These are phyloP conservation scores for Pyrus bretschneideri DNA, from an alignment of 306 rosid species.

Conservation along the genomic window DNA sequence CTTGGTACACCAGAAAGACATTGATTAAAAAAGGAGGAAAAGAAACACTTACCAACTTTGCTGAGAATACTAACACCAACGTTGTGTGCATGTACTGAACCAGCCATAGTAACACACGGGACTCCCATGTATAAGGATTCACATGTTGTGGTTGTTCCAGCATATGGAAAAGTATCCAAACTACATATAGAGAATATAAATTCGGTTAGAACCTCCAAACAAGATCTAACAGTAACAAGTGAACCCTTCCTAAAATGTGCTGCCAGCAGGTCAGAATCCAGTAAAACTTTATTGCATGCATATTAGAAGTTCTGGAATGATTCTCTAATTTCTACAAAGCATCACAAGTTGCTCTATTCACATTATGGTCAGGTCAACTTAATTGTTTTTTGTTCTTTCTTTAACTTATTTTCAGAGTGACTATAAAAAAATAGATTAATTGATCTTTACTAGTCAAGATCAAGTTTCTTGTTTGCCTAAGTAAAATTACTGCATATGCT, in stretches of 20 bases:
- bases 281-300: neutral
- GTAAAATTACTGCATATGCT: neutral
- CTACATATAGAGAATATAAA: slow-evolving; percentile 36
- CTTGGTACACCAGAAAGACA: neutral
- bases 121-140: slow-evolving; percentile 99
- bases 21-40: neutral
- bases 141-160: slow-evolving; percentile 96
- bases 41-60: slow-evolving; percentile 69
- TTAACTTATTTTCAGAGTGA: neutral
- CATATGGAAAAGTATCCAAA: slow-evolving; percentile 98
- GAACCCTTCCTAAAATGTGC: neutral
- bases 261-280: neutral
- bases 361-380: neutral
- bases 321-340: neutral
- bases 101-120: slow-evolving; percentile 97
- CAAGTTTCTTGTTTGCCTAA: neutral
- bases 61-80: slow-evolving; percentile 97
- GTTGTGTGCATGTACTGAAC: slow-evolving; percentile 95
- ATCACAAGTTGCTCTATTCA: neutral
- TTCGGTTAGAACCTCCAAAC: slow-evolving; percentile 7
- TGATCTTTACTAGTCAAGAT: neutral
- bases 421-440: neutral
- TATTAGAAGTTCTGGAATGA: neutral
- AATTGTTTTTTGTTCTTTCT: neutral
- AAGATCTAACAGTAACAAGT: neutral